Evolutionary conservation across 164 flowering plant species (phyloP), one percentile per base, ranked within the genome.

Genomic region (Paratinospora sagittata): DNA sequence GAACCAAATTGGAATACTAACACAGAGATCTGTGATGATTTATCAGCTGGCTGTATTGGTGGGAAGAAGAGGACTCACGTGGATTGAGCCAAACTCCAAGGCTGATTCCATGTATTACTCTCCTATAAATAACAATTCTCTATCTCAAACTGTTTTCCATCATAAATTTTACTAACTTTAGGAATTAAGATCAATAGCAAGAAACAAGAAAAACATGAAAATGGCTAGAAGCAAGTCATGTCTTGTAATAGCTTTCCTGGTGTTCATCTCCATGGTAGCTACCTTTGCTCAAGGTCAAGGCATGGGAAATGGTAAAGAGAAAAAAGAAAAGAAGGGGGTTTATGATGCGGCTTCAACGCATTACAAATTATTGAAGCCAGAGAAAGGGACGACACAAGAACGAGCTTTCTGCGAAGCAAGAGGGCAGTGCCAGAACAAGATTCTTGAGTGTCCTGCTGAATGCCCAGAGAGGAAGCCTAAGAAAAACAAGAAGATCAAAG

Each of bases 381-480:
- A 33, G 47, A 27, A 49, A 14, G 49, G 27, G 8, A 57, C 26
- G 2, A 9, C 14, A 30, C 63, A 69, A 23, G 72, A 69, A 57
- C 72, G 65, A 69, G 64, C 64, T 24, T 27, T 24, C 30, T 26
- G 34, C 33, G 34, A 61, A 27, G 30, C 64, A 11, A 61, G 64
- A 61, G 43, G 64, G 23, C 14, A 34, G 23, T 86, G 90, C 75
- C 23, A 36, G 47, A 81, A 64, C 21, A 80, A 81, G 77, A 75
- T 63, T 8, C 82, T 88, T 3, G 62, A 63, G 6, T 87, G 92
- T 66, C 89, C 90, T 1, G 4, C 66, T 27, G 73, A 88, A 65
- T 88, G 92, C 82, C 70, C 79, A 0, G 27, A 71, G 66, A 82
- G 87, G 80, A 86, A 85, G 81, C 92, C 89, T 6, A 82, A 73